Evolutionary conservation across 2,329 filamentous ascomycete species (phyloP), one percentile per base, ranked within the genome.

Genomic region (Aureobasidium pullulans): DNA sequence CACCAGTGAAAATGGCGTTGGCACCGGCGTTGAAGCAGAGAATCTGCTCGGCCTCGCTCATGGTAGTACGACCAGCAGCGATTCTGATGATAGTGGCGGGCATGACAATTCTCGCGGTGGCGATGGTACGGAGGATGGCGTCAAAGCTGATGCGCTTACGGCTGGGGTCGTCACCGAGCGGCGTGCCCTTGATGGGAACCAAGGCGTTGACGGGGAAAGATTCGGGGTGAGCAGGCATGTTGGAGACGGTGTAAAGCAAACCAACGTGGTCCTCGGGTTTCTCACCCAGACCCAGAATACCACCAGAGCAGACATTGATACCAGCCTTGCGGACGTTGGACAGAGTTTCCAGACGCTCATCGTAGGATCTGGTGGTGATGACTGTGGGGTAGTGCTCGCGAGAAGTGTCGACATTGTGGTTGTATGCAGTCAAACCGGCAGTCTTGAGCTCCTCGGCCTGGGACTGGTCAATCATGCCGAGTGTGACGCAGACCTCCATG

Each of bases 1-100:
- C 91, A 8, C 91, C 91, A 0, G 91, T 96, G 70, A 96, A 96
- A 36, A 96, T 87, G n/a, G 91, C 91, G 67, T 96, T 96, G 1
- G 91, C 91, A 13, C 91, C 91, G 0, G 90, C 90, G 82, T 89
- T 86, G 76, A 96, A 96, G 73, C 90, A 96, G 64, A 93, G 72
- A 13, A 90, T 86, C 75, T 96, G 91, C 77, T 96, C 87, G 74
- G 94, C 90, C 75, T 96, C 91, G 4, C 83, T 81, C 82, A 96
- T 87, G 11, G 86, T 89, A 71, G 89, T 91, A 48, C 91, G 80
- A 2, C 91, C 91, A 0, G 91, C 91, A 0, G 91, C 91, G 49
- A 96, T 84, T 44, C 91, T 85, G 64, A 96, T 90, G 65, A 96
- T 95, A 16, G 90, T 94, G 1, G 81, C 81, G 0, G 91, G 91